phyloP scores from a whole-genome alignment of 2,329 filamentous ascomycete species.

The Fusarium siculi region DNA sequence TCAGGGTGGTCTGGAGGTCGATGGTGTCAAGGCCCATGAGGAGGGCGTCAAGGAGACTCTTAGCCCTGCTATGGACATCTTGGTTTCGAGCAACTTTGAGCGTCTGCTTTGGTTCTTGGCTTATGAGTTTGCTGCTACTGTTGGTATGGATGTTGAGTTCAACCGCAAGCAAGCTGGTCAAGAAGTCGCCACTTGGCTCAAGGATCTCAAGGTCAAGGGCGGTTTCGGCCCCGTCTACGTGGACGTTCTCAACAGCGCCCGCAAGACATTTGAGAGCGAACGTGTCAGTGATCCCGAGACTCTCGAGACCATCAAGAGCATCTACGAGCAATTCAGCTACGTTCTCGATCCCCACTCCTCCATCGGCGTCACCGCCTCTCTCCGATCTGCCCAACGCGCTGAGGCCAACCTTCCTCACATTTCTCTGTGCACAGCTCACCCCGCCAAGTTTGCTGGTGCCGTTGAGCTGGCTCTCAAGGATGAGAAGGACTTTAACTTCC shows the following conservation, averaged over 20 bases:
- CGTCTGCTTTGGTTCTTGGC: conserved; percentile 93
- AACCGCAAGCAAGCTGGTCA: conserved; percentile 77
- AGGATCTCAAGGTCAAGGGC: conserved; percentile 81
- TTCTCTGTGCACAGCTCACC: conserved; percentile 91
- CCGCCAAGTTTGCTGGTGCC: conserved; percentile 90
- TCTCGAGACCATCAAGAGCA: conserved; percentile 68
- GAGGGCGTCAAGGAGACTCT: conserved; percentile 90
- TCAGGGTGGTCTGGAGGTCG: conserved; percentile 71
- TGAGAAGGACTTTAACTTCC: conserved; percentile 79
- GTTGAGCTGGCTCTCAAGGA: conserved; percentile 82
- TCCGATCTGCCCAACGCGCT: conserved; percentile 71
- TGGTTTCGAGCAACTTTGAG: conserved; percentile 97
- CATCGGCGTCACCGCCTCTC: conserved; percentile 82
- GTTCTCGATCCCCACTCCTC: conserved; percentile 94
- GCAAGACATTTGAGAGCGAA: conserved; percentile 84
- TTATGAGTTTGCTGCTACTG: conserved; percentile 71
- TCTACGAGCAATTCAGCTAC: conserved; percentile 73
- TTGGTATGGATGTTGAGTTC: conserved; percentile 72
- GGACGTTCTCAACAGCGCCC: conserved; percentile 76
- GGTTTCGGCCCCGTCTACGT: conserved; percentile 82
- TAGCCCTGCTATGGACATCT: conserved; percentile 96
- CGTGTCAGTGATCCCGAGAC: conserved; percentile 74
- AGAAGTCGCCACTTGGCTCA: conserved; percentile 81
- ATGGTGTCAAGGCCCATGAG: conserved; percentile 71
- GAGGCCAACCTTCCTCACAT: conserved; percentile 73